phyloP scores from a whole-genome alignment of 2,329 filamentous ascomycete species.

The Fusarium succisae region DNA sequence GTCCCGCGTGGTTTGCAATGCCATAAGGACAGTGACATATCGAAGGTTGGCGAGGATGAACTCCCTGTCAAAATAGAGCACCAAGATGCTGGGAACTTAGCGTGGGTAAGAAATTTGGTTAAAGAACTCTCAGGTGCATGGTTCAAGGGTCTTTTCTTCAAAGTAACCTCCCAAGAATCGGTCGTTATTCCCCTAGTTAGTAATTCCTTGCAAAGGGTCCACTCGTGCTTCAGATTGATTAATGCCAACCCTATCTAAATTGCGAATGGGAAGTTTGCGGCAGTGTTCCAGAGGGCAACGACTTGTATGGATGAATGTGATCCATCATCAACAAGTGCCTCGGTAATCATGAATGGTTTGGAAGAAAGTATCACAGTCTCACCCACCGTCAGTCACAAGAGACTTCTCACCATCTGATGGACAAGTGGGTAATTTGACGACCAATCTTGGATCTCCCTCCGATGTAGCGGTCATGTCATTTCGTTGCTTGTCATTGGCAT shows the following conservation, averaged over 20 bases:
- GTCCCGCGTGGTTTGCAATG: neutral
- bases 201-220: slow-evolving; percentile 12
- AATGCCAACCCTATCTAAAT: neutral
- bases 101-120: neutral
- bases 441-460: neutral
- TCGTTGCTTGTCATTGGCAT: neutral
- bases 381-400: neutral
- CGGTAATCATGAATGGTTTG: neutral
- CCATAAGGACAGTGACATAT: neutral
- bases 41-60: neutral
- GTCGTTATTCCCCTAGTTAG: neutral
- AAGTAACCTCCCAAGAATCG: neutral
- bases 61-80: neutral
- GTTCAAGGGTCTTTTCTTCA: neutral
- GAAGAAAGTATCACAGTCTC: neutral
- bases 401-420: neutral
- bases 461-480: neutral
- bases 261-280: neutral
- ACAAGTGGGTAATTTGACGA: neutral
- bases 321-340: neutral
- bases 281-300: neutral
- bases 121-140: neutral
- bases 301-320: neutral
- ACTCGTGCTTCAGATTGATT: slow-evolving; percentile 6
- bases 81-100: neutral